A percentile compares a stretch with the other conserved stretches of the same genome.
Evolutionary conservation across 2,329 filamentous ascomycete genomes (phyloP).

Genomic region (Aplosporella prunicola): DNA sequence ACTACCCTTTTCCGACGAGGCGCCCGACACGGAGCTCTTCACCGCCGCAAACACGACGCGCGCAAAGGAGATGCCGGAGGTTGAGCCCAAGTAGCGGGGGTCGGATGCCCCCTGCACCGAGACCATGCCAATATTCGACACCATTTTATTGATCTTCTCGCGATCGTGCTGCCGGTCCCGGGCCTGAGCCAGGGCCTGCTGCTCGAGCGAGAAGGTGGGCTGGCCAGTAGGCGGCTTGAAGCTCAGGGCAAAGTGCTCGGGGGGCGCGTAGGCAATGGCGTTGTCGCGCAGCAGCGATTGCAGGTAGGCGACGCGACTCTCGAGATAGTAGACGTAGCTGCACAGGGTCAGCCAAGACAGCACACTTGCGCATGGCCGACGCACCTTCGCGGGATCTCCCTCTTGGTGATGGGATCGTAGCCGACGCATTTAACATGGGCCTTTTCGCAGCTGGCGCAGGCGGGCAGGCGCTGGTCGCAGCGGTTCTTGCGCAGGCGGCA

Average conservation of each 20-base stretch:
- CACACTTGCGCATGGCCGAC: slow-evolving; percentile 18
- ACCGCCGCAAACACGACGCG: slow-evolving; percentile 90
- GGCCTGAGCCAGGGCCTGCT: slow-evolving; percentile 10
- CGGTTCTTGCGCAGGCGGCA: slow-evolving; percentile 88
- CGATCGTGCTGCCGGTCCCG: slow-evolving; percentile 33
- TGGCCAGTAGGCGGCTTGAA: slow-evolving; percentile 29
- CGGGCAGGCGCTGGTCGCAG: slow-evolving; percentile 86
- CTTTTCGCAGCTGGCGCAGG: slow-evolving; percentile 87
- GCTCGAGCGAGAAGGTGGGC: slow-evolving; percentile 14
- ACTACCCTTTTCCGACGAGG: slow-evolving; percentile 53
- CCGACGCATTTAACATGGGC: slow-evolving; percentile 86
- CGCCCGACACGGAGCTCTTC: slow-evolving; percentile 56
- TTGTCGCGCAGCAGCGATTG: slow-evolving; percentile 64
- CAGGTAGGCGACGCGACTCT: slow-evolving; percentile 74
- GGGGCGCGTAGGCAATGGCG: slow-evolving; percentile 61
- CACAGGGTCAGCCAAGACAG: slow-evolving; percentile 3
- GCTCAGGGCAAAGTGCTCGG: slow-evolving; percentile 49
- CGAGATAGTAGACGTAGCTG: slow-evolving; percentile 91
- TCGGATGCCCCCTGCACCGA: slow-evolving; percentile 71
- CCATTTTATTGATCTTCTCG: slow-evolving; percentile 55
- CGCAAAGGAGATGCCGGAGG: slow-evolving; percentile 88
- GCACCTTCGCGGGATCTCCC: slow-evolving; percentile 74
- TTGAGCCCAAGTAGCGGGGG: slow-evolving; percentile 71
- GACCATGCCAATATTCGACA: slow-evolving; percentile 63
- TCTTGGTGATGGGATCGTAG: slow-evolving; percentile 93